Evolutionary conservation across 768 basidiomycete species (phyloP).

Genomic region (Cyathus striatus): DNA sequence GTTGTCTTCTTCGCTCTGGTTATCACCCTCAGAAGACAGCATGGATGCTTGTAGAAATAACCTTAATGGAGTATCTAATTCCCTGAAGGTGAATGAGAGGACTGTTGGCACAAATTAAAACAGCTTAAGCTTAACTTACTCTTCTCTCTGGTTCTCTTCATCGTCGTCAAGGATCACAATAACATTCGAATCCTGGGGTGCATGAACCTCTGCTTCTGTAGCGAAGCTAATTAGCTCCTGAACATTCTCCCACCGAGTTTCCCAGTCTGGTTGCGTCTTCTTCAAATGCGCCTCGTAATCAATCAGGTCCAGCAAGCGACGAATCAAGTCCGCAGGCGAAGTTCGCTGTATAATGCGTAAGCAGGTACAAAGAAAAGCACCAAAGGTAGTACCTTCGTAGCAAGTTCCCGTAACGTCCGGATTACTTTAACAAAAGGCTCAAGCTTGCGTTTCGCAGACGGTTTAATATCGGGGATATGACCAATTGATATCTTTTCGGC

Average conservation of each 20-base stretch:
- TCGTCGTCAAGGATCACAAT: background rate
- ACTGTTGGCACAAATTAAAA: constrained; percentile 16
- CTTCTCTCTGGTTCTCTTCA: background rate
- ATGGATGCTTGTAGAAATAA: constrained; percentile 75
- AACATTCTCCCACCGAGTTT: constrained; percentile 81
- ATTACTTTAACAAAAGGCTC: constrained; percentile 55
- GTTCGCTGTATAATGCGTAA: constrained; percentile 36
- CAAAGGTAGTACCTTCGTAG: constrained; percentile 38
- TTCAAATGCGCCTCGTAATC: constrained; percentile 66
- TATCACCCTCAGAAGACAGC: constrained; percentile 76
- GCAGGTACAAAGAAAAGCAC: background rate
- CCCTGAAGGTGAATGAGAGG: too few species aligned
- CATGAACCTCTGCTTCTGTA: constrained; percentile 42
- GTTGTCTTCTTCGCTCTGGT: constrained; percentile 44
- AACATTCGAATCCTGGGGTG: constrained; percentile 1
- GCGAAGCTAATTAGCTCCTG: constrained; percentile 81
- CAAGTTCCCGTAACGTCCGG: constrained; percentile 43
- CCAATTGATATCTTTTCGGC: constrained; percentile 63
- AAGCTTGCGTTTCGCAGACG: constrained; percentile 60
- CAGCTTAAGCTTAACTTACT: background rate
- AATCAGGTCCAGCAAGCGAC: constrained; percentile 47
- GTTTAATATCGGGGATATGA: constrained; percentile 58
- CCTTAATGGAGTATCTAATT: constrained; percentile 61
- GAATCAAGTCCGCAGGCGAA: constrained; percentile 61
- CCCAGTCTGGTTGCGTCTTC: constrained; percentile 69